Evolutionary conservation across 208 protist genomes (phyloP).

Genomic region (Balamuthia mandrillaris): DNA sequence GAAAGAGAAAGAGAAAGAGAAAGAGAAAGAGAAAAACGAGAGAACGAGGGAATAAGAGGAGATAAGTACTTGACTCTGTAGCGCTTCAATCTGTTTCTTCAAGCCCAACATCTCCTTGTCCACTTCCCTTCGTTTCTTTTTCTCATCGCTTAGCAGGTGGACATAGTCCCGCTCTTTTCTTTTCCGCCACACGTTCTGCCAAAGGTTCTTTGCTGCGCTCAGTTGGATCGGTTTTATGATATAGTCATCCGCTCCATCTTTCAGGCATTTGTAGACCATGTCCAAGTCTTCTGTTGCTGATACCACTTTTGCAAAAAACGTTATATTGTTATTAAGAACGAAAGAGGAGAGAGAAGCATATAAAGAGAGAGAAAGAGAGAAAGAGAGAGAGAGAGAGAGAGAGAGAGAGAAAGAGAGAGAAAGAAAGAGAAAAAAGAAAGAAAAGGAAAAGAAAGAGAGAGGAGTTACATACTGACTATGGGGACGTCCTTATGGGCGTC

Average conservation of each 20-base stretch:
- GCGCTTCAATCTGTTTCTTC: background rate
- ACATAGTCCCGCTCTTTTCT: conserved; percentile 8
- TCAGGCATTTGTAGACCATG: background rate
- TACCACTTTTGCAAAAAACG: background rate
- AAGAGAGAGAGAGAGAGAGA: no score
- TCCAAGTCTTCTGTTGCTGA: conserved; percentile 13
- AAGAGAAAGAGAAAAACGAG: background rate
- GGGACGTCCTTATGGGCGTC: background rate
- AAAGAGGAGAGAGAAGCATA: background rate
- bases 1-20: background rate
- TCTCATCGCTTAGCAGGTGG: conserved; percentile 10
- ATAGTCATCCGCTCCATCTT: background rate
- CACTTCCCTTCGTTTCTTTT: background rate
- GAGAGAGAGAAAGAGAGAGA: background rate
- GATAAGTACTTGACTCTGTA: background rate
- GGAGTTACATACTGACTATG: conserved; percentile 2
- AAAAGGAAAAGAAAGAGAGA: background rate
- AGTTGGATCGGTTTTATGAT: background rate
- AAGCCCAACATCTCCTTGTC: background rate
- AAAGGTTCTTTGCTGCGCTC: conserved; percentile 4
- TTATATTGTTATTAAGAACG: background rate
- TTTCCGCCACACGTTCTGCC: conserved; percentile 48
- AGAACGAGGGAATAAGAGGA: no score
- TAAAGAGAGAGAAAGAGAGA: background rate
- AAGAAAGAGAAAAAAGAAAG: background rate